Percentiles rank a stretch among this genome's conserved stretches.
Conservation (phyloP, 148 eudicot species). For the Rhododendron henanense region DNA sequence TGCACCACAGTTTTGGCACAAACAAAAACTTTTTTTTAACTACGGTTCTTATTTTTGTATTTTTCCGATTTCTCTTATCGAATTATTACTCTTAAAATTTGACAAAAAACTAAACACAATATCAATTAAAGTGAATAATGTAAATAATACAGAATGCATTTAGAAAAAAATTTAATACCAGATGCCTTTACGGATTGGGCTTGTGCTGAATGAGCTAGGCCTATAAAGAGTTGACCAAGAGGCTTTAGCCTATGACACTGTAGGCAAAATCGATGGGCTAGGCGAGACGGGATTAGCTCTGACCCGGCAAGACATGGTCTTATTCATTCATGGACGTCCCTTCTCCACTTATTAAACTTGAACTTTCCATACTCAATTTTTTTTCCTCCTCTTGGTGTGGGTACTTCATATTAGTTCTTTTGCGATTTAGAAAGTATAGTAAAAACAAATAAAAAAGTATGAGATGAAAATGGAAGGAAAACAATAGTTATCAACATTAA, state of each 20-base stretch:
- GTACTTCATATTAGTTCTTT: too few species aligned
- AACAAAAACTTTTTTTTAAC: not conserved
- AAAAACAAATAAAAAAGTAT: too few species aligned
- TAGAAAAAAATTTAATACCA: not conserved
- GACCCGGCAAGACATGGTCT: too few species aligned
- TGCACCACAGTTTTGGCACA: too few species aligned
- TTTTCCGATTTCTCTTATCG: not conserved
- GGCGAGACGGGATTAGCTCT: too few species aligned
- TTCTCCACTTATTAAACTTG: too few species aligned
- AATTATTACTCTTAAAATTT: not conserved
- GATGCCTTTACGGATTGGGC: not conserved
- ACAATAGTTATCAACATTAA: too few species aligned
- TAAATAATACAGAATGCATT: not conserved
- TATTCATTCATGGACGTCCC: too few species aligned
- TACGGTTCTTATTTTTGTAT: not conserved
- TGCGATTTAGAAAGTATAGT: too few species aligned
- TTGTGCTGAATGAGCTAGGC: not conserved
- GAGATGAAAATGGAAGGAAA: too few species aligned
- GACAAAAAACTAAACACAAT: not conserved
- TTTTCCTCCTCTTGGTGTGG: too few species aligned
- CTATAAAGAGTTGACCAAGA: not conserved
- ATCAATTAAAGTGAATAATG: not conserved
- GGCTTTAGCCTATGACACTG: not conserved
- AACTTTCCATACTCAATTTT: too few species aligned
- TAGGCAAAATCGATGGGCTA: not conserved